Evolutionary conservation across 106 monocot genomes (phyloP), one percentile per base, ranked within the genome.

Genomic region (Posidonia australis): DNA sequence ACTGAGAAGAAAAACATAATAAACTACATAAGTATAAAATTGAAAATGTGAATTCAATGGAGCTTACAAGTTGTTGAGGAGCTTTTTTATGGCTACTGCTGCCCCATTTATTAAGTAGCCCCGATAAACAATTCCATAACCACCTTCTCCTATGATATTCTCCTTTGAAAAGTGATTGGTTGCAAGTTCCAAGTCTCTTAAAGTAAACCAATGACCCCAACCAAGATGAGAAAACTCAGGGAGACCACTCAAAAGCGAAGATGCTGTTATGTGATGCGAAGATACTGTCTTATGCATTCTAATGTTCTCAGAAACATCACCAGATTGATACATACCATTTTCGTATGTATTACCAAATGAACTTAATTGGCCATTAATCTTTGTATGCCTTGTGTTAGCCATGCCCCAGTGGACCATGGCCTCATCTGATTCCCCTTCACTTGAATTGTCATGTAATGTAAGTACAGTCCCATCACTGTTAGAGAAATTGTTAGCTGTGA

Each of bases 31-130:
- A 22, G 3, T 47, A 44, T 9, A 19, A 51, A 51, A 3, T 12
- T 36, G 28, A 13, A n/a, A 19, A 58, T 36, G 29, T 2, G 56
- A 44, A 1, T 23, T 36, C 67, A 67, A 2, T 42, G 28, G 32
- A 72, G 68, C 76, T 81, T 76, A 81, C 80, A 76, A 45, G 64
- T 81, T 76, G 72, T 81, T 81, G 63, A 76, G 76, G 24, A 81
- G 80, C 72, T 67, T 81, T 71, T 81, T 81, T 20, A 81, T 56
- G 49, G 80, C 80, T 13, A 81, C 80, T 29, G 55, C 72, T 43
- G 62, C 76, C 23, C 80, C 76, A 60, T 81, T 81, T 13, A 65
- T 41, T 10, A 81, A 43, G 10, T 45, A n/a, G 0, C 80, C 80
- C 47, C 27, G 55, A 44, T 76, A 81, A 24, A 81, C 80, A 52